A percentile compares a stretch with the other conserved stretches of the same genome.
Conservation (phyloP, 768 basidiomycete genomes). For the Leccinellum luteum region DNA sequence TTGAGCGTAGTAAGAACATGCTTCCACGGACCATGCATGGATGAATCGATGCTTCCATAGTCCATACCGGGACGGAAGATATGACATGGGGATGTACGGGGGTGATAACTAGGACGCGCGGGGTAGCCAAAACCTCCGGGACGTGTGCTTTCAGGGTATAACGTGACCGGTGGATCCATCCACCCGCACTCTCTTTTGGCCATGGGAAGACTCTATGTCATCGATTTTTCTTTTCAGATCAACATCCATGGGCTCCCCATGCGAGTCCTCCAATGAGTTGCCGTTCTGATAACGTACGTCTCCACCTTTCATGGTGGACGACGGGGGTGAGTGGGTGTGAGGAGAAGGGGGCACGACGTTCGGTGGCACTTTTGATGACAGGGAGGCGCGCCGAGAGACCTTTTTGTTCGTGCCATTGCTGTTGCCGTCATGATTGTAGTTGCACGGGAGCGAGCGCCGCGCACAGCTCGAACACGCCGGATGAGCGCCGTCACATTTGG, state of each 20-base stretch:
- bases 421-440: slow-evolving; percentile 68
- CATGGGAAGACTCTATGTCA: slow-evolving; percentile 48
- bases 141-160: slow-evolving; percentile 51
- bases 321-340: slow-evolving; percentile 56
- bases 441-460: slow-evolving; percentile 71
- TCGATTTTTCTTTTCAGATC: slow-evolving; percentile 64
- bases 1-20: slow-evolving; percentile 23
- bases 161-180: slow-evolving; percentile 46
- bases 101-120: slow-evolving; percentile 18
- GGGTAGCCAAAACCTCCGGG: slow-evolving; percentile 23
- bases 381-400: slow-evolving; percentile 50
- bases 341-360: slow-evolving; percentile 35
- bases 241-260: slow-evolving; percentile 44
- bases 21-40: slow-evolving; percentile 30
- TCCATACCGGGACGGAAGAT: slow-evolving; percentile 30
- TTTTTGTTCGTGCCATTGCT: slow-evolving; percentile 34
- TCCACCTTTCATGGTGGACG: slow-evolving; percentile 31
- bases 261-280: slow-evolving; percentile 39
- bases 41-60: slow-evolving; percentile 26
- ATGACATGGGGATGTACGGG: slow-evolving; percentile 17
- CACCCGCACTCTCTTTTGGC: slow-evolving; percentile 73
- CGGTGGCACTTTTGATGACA: slow-evolving; percentile 41
- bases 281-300: slow-evolving; percentile 33
- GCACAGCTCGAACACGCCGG: slow-evolving; percentile 83
- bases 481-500: slow-evolving; percentile 85